phyloP scores from a whole-genome alignment of 257 asterid species.

The Solanum arcanum region DNA sequence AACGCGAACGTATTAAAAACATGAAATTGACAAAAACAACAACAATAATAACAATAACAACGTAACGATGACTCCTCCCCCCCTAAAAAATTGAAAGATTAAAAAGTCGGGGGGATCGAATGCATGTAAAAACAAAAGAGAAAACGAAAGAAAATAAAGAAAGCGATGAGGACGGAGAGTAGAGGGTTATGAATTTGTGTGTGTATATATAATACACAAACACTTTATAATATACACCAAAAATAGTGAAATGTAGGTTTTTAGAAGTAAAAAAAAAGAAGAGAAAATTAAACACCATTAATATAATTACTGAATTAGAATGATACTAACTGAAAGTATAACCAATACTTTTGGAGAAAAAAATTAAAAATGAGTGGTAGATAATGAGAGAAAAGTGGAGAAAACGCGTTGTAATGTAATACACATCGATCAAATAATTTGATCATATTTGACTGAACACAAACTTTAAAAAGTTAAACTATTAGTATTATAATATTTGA shows the following conservation, averaged over 20 bases:
- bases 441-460: neutral
- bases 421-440: neutral
- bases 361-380: neutral
- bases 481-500: neutral
- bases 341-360: neutral
- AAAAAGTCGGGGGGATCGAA: conserved; percentile 10
- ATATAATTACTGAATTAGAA: neutral
- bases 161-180: neutral
- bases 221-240: neutral
- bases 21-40: neutral
- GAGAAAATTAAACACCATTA: neutral
- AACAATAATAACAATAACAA: neutral
- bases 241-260: neutral
- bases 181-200: neutral
- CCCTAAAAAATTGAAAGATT: neutral
- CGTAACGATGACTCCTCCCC: neutral
- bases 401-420: neutral
- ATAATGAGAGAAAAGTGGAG: neutral
- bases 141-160: conserved; percentile 11
- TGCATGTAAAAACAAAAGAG: conserved; percentile 5
- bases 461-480: neutral
- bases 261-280: neutral
- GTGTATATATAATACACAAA: neutral
- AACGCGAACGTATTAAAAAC: neutral
- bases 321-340: neutral